Evolutionary conservation across 2,329 filamentous ascomycete genomes (phyloP).

Genomic region (Tolypocladium nubicola): DNA sequence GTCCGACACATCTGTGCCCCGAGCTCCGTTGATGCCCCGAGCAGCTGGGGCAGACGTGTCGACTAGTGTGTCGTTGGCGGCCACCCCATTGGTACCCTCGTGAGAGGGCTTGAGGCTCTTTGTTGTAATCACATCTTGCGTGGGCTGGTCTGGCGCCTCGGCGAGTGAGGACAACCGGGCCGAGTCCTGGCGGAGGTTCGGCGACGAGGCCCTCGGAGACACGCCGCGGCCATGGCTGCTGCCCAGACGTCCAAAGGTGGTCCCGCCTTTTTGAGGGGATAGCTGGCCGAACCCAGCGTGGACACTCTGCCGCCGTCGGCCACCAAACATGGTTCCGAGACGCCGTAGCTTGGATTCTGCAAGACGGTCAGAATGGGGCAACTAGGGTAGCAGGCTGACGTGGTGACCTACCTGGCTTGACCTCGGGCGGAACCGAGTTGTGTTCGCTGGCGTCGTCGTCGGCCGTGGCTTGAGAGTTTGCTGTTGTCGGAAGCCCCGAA

Average conservation of each 20-base stretch:
- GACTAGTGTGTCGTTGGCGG: slow-evolving; percentile 16
- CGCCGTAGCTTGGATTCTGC: slow-evolving; percentile 47
- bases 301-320: slow-evolving; percentile 55
- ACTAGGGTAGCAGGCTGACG: background rate
- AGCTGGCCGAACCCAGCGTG: slow-evolving; percentile 49
- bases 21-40: slow-evolving; percentile 36
- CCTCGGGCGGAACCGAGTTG: slow-evolving; percentile 18
- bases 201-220: slow-evolving; percentile 49
- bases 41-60: slow-evolving; percentile 21
- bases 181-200: slow-evolving; percentile 44
- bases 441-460: slow-evolving; percentile 32
- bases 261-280: slow-evolving; percentile 39
- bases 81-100: slow-evolving; percentile 35
- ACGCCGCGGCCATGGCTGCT: slow-evolving; percentile 49
- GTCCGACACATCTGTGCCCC: slow-evolving; percentile 36
- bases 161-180: slow-evolving; percentile 45
- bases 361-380: slow-evolving; percentile 11
- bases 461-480: background rate
- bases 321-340: slow-evolving; percentile 57
- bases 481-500: slow-evolving; percentile 1
- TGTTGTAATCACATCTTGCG: slow-evolving; percentile 14
- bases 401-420: slow-evolving; percentile 23
- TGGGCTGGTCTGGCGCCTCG: slow-evolving; percentile 37
- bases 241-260: slow-evolving; percentile 51
- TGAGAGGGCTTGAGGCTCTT: slow-evolving; percentile 18